These are phyloP conservation scores for Diaporthe ampelina DNA, from an alignment of 2,329 filamentous ascomycete species.

Conservation along the genomic window DNA sequence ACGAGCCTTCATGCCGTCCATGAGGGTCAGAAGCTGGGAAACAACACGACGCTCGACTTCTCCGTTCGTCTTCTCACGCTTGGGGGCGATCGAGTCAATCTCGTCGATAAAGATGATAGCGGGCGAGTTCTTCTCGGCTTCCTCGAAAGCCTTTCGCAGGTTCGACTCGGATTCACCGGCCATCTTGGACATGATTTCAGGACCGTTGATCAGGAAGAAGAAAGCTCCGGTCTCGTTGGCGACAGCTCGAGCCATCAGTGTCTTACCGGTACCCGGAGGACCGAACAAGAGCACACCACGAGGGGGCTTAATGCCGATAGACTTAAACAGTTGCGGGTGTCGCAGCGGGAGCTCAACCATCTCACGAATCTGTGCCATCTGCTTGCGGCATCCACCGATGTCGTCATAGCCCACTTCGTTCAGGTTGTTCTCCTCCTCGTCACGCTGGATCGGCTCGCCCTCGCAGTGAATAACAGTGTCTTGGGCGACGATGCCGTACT, in stretches of 20 bases:
- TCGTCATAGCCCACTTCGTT: slow-evolving; percentile 99
- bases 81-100: slow-evolving; percentile 98
- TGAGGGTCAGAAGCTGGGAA: slow-evolving; percentile 93
- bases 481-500: slow-evolving; percentile 98
- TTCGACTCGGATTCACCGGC: slow-evolving; percentile 99
- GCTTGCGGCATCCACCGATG: slow-evolving; percentile 98
- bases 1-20: slow-evolving; percentile 99
- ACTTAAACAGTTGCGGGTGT: slow-evolving; percentile 99
- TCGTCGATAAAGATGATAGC: slow-evolving; percentile 99
- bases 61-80: slow-evolving; percentile 99
- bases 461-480: slow-evolving; percentile 99
- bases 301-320: slow-evolving; percentile 99
- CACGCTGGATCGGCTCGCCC: slow-evolving; percentile 94
- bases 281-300: slow-evolving; percentile 97
- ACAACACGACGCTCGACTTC: slow-evolving; percentile 99
- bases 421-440: slow-evolving; percentile 98
- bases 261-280: slow-evolving; percentile 99
- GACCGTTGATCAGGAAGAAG: slow-evolving; percentile 99
- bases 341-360: slow-evolving; percentile 97
- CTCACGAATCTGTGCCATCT: slow-evolving; percentile 99
- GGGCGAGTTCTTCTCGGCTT: slow-evolving; percentile 99
- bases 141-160: slow-evolving; percentile 98
- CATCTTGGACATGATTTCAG: slow-evolving; percentile 99
- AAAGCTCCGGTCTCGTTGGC: slow-evolving; percentile 99
- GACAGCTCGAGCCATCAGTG: slow-evolving; percentile 97